Conservation (phyloP, 1,284 basidiomycete species). For the Ustilago trichophora region DNA sequence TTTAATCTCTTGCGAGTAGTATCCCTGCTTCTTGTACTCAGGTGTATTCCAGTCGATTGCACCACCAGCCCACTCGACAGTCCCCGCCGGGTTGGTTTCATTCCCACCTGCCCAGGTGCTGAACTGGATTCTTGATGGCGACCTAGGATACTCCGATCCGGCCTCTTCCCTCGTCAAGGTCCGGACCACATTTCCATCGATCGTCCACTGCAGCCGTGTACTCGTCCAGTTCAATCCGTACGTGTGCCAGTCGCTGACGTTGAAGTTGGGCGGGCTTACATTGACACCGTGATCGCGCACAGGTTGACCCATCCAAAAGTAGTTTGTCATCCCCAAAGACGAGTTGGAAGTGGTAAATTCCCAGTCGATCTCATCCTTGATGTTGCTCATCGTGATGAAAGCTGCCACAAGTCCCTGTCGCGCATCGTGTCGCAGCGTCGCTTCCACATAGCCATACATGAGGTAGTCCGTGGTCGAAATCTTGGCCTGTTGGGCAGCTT, state of each 20-base stretch:
- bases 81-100: constrained; percentile 37
- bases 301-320: constrained; percentile 35
- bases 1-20: constrained; percentile 58
- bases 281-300: constrained; percentile 12
- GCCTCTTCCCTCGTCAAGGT: constrained; percentile 38
- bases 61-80: constrained; percentile 57
- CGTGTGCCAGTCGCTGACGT: constrained; percentile 51
- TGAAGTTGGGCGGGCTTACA: constrained; percentile 14
- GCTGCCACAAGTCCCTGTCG: constrained; percentile 54
- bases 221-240: constrained; percentile 59
- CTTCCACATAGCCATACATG: constrained; percentile 56
- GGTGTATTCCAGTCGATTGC: constrained; percentile 44
- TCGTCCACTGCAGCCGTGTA: constrained; percentile 48
- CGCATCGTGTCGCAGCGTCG: constrained; percentile 52
- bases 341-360: constrained; percentile 48
- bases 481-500: constrained; percentile 44
- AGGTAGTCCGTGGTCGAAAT: constrained; percentile 61
- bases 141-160: constrained; percentile 45
- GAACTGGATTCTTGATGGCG: constrained; percentile 57
- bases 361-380: constrained; percentile 58
- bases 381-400: constrained; percentile 54
- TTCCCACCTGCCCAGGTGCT: constrained; percentile 55
- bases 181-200: constrained; percentile 53
- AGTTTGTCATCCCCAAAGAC: constrained; percentile 45
- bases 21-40: constrained; percentile 54